phyloP scores from a whole-genome alignment of 768 basidiomycete genomes.

The Fistulinella prunicolor region DNA sequence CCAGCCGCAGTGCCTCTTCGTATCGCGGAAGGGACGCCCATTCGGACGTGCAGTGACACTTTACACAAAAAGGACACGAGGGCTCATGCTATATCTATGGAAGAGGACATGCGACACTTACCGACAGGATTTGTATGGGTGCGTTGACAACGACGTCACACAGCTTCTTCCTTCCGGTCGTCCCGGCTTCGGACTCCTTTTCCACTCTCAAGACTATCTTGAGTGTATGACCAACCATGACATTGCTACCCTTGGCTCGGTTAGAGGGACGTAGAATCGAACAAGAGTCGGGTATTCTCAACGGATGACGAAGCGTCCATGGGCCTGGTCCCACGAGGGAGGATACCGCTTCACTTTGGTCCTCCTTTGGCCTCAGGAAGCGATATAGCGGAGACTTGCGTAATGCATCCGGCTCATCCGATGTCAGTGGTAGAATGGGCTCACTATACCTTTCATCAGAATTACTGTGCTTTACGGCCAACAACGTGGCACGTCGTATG shows the following conservation, averaged over 20 bases:
- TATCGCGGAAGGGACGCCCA: constrained; percentile 81
- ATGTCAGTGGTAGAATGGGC: constrained; percentile 76
- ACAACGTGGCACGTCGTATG: constrained; percentile 54
- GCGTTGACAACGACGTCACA: constrained; percentile 87
- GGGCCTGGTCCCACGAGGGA: constrained; percentile 77
- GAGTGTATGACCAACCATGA: constrained; percentile 70
- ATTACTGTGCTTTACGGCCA: constrained; percentile 50
- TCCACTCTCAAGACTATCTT: constrained; percentile 84
- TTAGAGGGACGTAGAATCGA: constrained; percentile 70
- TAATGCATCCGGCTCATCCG: constrained; percentile 62
- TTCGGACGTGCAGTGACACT: constrained; percentile 83
- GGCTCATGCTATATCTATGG: not conserved
- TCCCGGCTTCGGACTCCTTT: constrained; percentile 67
- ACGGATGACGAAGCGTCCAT: constrained; percentile 72
- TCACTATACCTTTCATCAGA: constrained; percentile 45
- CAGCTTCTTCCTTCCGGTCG: constrained; percentile 72
- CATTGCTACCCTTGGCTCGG: constrained; percentile 54
- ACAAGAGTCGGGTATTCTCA: constrained; percentile 70
- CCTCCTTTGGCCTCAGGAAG: constrained; percentile 46
- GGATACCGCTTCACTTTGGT: constrained; percentile 56
- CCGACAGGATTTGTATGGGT: constrained; percentile 85
- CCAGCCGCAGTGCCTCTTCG: constrained; percentile 34
- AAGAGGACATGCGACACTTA: constrained; percentile 36
- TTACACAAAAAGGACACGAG: constrained; percentile 1
- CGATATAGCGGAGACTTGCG: constrained; percentile 62